A percentile compares a stretch with the other conserved stretches of the same genome.
These are phyloP conservation scores for Ophiobolus disseminans DNA, from an alignment of 2,329 filamentous ascomycete genomes.

Conservation along the genomic window DNA sequence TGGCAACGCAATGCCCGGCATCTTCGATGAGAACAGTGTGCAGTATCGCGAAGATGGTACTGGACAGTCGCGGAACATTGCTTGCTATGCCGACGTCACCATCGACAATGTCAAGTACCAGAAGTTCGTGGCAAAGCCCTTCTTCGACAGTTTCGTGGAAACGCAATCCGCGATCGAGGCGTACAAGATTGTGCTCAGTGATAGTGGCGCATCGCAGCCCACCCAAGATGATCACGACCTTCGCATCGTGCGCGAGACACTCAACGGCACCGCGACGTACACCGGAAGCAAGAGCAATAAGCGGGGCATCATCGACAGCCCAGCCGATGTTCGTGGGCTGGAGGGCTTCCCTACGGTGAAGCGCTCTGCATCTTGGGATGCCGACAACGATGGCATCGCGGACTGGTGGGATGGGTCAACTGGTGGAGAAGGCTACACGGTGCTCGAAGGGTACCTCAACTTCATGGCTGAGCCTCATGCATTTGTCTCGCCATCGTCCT, in stretches of 20 bases:
- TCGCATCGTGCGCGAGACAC: slow-evolving; percentile 44
- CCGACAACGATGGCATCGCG: slow-evolving; percentile 44
- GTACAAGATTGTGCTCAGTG: slow-evolving; percentile 47
- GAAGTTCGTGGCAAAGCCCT: slow-evolving; percentile 37
- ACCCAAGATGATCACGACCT: slow-evolving; percentile 43
- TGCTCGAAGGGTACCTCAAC: slow-evolving; percentile 46
- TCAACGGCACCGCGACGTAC: slow-evolving; percentile 38
- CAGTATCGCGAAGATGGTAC: slow-evolving; percentile 34
- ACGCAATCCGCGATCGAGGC: slow-evolving; percentile 43
- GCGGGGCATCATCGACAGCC: slow-evolving; percentile 45
- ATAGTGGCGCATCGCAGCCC: slow-evolving; percentile 41
- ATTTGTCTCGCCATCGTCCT: slow-evolving; percentile 34
- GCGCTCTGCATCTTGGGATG: slow-evolving; percentile 39
- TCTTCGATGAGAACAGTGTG: slow-evolving; percentile 35
- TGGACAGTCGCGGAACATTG: slow-evolving; percentile 27
- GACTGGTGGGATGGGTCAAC: slow-evolving; percentile 48
- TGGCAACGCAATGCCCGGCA: slow-evolving; percentile 43
- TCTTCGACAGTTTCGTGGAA: slow-evolving; percentile 40
- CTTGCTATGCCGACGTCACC: slow-evolving; percentile 42
- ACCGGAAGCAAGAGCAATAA: slow-evolving; percentile 38
- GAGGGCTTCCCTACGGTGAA: slow-evolving; percentile 40
- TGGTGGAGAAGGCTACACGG: slow-evolving; percentile 41
- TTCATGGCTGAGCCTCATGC: slow-evolving; percentile 47
- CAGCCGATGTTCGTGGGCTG: slow-evolving; percentile 43
- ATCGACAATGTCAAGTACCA: slow-evolving; percentile 38